These are phyloP conservation scores for Erythrophleum ivorense DNA, from an alignment of 331 rosid genomes.

Conservation along the genomic window DNA sequence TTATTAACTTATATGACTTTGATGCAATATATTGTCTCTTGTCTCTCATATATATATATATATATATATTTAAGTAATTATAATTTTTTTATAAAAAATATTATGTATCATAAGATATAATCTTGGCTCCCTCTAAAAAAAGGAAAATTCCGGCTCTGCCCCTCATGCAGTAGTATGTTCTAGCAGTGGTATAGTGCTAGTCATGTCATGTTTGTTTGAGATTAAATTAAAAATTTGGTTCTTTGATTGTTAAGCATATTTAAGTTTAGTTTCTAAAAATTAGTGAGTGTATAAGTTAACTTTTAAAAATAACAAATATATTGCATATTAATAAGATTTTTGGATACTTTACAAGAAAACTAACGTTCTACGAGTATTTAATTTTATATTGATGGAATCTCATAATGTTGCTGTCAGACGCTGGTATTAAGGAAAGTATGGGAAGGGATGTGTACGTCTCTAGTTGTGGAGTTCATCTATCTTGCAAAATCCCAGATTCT, in stretches of 20 bases:
- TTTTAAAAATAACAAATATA: not conserved
- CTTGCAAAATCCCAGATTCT: not conserved
- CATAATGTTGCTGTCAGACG: not conserved
- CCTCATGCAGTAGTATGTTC: not conserved
- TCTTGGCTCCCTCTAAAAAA: too few relatives aligned
- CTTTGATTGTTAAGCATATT: not conserved
- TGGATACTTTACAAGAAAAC: too few relatives aligned
- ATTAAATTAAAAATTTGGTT: not conserved
- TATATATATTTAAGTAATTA: not conserved
- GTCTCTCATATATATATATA: not conserved
- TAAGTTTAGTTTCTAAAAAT: not conserved
- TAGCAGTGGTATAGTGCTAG: not conserved
- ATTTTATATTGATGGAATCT: too few relatives aligned
- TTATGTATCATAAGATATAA: too few relatives aligned
- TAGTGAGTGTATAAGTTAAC: not conserved
- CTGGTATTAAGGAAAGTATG: too few relatives aligned
- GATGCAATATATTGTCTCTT: too few relatives aligned
- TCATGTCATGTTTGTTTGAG: not conserved
- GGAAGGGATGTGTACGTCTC: not conserved
- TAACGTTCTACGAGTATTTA: too few relatives aligned
- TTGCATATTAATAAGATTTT: not conserved
- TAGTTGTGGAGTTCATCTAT: not conserved
- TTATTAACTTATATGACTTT: too few relatives aligned
- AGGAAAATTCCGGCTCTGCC: too few relatives aligned
- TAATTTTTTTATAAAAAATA: too few relatives aligned